Evolutionary conservation across 306 rosid genomes (phyloP), one percentile per base, ranked within the genome.

Genomic region (Geum urbanum): DNA sequence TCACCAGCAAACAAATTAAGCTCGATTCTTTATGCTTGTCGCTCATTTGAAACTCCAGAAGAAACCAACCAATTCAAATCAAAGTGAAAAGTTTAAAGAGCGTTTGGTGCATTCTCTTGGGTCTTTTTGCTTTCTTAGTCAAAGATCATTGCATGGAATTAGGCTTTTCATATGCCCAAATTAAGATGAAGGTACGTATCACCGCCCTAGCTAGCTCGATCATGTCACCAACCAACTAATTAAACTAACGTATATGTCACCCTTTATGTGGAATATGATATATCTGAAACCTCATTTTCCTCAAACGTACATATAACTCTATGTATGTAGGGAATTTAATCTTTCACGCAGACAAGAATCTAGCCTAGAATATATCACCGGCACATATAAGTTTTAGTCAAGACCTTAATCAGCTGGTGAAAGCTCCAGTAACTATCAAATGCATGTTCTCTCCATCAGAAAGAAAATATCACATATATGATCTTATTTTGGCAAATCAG

Each of bases 121-220:
- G n/a, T 57, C 18, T 3, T 12, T 22, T 57, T 27, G 62, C 40
- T 32, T 32, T 32, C 37, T 32, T 57, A 70, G 55, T 70, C 74
- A 70, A 70, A 44, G 45, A 57, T 55, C 64, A 16, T n/a, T 35
- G 46, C 65, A 70, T 56, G 32, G 55, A 70, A 70, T 70, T 11
- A 70, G 74, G 74, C 74, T 70, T 70, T 70, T 69, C 13, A 60
- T 2, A 60, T 8, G 65, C 65, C 22, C 46, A 37, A 60, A 37
- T 60, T 60, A 37, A 60, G 65, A 39, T 37, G 65, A 19, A 35
- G 64, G 58, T 27, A 51, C 22, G n/a, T 14, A 8, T 22, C 59
- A 35, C 45, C 65, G 46, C 15, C 65, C 65, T 60, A 16, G 51
- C 51, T 47, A 47, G 46, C 4, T 15, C 12, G 45, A 35, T 56